Conservation (phyloP, 2,329 filamentous ascomycete species). For the Trichoderma sp. region DNA sequence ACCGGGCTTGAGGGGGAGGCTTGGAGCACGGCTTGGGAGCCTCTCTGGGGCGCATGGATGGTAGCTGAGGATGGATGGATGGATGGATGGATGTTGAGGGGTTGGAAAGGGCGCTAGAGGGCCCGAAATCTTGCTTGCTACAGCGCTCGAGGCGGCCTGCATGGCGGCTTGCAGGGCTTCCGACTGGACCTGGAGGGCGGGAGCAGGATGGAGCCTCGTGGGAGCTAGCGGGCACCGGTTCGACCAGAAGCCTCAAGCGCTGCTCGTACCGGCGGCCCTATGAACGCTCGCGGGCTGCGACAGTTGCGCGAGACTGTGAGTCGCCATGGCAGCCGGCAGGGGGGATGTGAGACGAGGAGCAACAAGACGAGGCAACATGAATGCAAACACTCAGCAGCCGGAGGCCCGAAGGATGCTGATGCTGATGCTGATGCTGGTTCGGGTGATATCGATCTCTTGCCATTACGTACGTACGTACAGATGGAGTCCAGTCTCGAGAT, state of each 20-base stretch:
- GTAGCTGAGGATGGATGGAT: too few relatives aligned
- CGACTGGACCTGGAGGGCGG: background rate
- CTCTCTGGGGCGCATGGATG: conserved; percentile 3
- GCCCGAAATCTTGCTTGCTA: conserved; percentile 9
- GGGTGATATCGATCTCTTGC: conserved; percentile 9
- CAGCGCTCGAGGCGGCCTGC: conserved; percentile 13
- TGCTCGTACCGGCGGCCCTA: conserved; percentile 8
- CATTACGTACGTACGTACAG: conserved; percentile 13
- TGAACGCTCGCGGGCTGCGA: background rate
- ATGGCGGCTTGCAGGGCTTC: conserved; percentile 17
- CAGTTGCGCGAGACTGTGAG: conserved; percentile 17
- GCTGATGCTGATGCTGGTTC: conserved; percentile 11
- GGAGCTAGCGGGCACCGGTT: conserved; percentile 1
- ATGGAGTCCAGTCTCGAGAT: background rate
- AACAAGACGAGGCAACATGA: conserved; percentile 17
- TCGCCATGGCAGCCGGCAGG: conserved; percentile 34
- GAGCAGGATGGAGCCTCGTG: background rate
- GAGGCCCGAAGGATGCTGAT: background rate
- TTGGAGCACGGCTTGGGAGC: too few relatives aligned
- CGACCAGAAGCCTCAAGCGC: too few relatives aligned
- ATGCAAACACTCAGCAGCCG: conserved; percentile 29
- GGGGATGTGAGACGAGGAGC: conserved; percentile 31
- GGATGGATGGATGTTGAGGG: background rate
- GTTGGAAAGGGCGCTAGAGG: conserved; percentile 24
- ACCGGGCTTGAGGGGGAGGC: too few relatives aligned